Evolutionary conservation across 1,284 basidiomycete species (phyloP), one percentile per base, ranked within the genome.

Genomic region (Pseudozyma sp.): DNA sequence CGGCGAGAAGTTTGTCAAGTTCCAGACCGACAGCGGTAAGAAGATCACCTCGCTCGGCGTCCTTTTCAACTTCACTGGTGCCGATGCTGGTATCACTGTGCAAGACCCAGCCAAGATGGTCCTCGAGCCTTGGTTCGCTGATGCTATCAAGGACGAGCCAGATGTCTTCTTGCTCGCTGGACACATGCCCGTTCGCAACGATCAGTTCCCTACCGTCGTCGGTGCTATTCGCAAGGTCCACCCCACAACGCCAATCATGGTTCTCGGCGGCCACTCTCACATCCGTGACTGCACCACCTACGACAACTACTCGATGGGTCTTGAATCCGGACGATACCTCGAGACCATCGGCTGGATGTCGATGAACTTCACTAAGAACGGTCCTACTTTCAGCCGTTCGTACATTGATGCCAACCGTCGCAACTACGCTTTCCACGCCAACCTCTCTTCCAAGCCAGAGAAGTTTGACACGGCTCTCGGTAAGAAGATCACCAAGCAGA

Each of bases 341-440:
- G 77, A 71, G 61, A 82, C 72, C 50, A 61, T 76, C 40, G 70
- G 69, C 39, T 74, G 72, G 70, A 42, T 66, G 25, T 61, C 69
- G 58, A 61, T 72, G 61, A 52, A 77, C 52, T 67, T 76, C 47
- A 77, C 77, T 43, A 48, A 71, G 48, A 36, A 60, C 9, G 59
- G 60, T n/a, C 79, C 87, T 12, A 75, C 80, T 4, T 84, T 87
- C 18, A 80, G 85, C 52, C 72, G 87, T 25, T 72, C 86, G 18
- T 88, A 88, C 78, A 79, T 88, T 35, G 87, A 88, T 61, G 86
- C 85, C 49, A 88, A 87, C 75, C 82, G 85, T 1, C 80, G 83
- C 42, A 83, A 86, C 71, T 86, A 76, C 47, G 69, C 77, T 34
- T 70, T 54, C 66, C 77, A 78, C 45, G 74, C 77, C 11, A 62